Evolutionary conservation across 495 filamentous ascomycete species (phyloP), one percentile per base, ranked within the genome.

Genomic region (Neurospora sp.): DNA sequence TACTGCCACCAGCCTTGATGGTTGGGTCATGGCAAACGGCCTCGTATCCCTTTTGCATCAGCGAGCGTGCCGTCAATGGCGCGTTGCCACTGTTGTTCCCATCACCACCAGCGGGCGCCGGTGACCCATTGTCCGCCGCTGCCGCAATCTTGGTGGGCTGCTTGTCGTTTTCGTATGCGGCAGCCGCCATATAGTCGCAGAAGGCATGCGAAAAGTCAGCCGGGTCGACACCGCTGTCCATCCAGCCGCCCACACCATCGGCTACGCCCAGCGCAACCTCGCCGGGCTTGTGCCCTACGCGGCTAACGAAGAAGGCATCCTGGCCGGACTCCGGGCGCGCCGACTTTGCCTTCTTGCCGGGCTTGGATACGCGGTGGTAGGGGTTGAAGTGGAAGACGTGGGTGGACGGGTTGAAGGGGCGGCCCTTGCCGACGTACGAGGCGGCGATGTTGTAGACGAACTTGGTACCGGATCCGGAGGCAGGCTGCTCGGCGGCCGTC

Each of bases 181-280:
- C 86, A 42, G 87, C 83, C 2, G 93, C 94, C 92, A 98, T 98
- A 78, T 94, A 91, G 70, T 92, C 88, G 84, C 96, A 98, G 42
- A 99, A 85, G n/a, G 91, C 92, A 81, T 98, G 96, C 1, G 95
- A 94, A 81, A 99, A 98, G 80, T 98, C 92, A 11, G 94, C 93
- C 20, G 96, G 93, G 78, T 99, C 95, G 62, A 99, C 90, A 37
- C 93, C 93, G 46, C 90, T 92, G 75, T 97, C 93, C 59, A 89
- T 87, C 93, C 96, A 99, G 54, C 96, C 96, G 31, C 96, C 96
- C 3, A 99, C 96, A 10, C 96, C 96, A 78, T 98, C 96, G 69
- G 94, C 92, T 23, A 99, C 89, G 6, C 93, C 96, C 75, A 98
- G 89, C 1, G 95, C 94, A 41, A 90, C 84, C 66, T 84, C 83